phyloP scores from a whole-genome alignment of 2,329 filamentous ascomycete species.

The Juglanconis oblonga region DNA sequence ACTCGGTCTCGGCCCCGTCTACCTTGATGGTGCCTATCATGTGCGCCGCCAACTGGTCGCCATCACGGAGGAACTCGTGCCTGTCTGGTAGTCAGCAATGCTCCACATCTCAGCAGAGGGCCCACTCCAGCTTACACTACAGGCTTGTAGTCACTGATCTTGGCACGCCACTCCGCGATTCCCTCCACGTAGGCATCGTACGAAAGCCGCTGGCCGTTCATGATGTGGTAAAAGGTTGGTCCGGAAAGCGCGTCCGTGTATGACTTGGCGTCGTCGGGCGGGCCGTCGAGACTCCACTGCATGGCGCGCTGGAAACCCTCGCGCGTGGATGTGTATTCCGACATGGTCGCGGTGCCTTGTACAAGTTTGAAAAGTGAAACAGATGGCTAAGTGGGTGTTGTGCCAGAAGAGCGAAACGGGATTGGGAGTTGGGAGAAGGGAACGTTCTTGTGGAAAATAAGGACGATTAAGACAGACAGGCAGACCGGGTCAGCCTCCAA shows the following conservation, averaged over 20 bases:
- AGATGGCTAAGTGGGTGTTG: too few species aligned
- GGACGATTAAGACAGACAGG: too few species aligned
- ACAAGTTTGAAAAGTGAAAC: too few species aligned
- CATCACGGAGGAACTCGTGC: constrained; percentile 28
- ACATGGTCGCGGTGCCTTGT: constrained; percentile 17
- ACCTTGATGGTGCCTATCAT: constrained; percentile 29
- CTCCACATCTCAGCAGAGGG: background rate
- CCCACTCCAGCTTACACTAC: constrained; percentile 23
- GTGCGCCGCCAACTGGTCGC: constrained; percentile 27
- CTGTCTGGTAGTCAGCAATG: constrained; percentile 12
- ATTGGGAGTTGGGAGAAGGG: too few species aligned
- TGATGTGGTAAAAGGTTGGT: constrained; percentile 18
- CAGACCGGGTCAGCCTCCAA: too few species aligned
- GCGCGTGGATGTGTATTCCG: constrained; percentile 24
- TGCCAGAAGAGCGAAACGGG: too few species aligned
- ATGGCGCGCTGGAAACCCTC: constrained; percentile 27
- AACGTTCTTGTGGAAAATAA: too few species aligned
- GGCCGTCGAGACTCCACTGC: constrained; percentile 22
- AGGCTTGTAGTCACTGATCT: constrained; percentile 26
- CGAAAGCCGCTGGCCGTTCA: constrained; percentile 23
- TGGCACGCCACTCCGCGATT: constrained; percentile 26
- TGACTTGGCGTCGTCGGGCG: constrained; percentile 15
- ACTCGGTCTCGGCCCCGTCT: constrained; percentile 21
- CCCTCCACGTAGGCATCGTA: constrained; percentile 24
- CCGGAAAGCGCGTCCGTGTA: constrained; percentile 12